A percentile compares a stretch with the other conserved stretches of the same genome.
Conservation (phyloP, 331 rosid species). For the Acacia concinna region DNA sequence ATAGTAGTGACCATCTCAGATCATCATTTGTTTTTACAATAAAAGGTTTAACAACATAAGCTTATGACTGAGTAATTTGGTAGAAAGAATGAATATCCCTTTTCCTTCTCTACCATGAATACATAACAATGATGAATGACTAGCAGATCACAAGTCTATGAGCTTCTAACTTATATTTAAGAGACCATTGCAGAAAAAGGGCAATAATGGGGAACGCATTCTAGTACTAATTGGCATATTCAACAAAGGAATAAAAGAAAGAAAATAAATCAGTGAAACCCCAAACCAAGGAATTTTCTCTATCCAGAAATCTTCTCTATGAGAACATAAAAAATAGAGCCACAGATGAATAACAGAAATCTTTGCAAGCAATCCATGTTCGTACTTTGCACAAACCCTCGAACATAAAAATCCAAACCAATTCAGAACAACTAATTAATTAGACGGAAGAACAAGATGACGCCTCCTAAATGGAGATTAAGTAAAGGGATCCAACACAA, state of each 20-base stretch:
- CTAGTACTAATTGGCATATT: background rate
- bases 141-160: background rate
- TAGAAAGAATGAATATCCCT: background rate
- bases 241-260: background rate
- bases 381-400: background rate
- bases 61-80: background rate
- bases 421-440: background rate
- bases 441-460: background rate
- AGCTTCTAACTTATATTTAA: background rate
- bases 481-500: background rate
- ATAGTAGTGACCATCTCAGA: too few species aligned
- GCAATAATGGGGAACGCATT: background rate
- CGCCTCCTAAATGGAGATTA: background rate
- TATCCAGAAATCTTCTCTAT: too few species aligned
- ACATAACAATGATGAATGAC: background rate
- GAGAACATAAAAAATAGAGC: too few species aligned
- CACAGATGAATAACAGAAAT: background rate
- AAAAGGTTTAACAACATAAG: background rate
- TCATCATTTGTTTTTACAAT: too few species aligned
- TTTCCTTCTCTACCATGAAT: background rate
- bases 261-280: background rate
- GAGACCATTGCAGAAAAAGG: background rate
- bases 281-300: too few species aligned
- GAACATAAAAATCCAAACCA: background rate
- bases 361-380: background rate